Base-by-base conservation (phyloP, 352 stramenopile species). In the Peronospora belbahrii region DNA sequence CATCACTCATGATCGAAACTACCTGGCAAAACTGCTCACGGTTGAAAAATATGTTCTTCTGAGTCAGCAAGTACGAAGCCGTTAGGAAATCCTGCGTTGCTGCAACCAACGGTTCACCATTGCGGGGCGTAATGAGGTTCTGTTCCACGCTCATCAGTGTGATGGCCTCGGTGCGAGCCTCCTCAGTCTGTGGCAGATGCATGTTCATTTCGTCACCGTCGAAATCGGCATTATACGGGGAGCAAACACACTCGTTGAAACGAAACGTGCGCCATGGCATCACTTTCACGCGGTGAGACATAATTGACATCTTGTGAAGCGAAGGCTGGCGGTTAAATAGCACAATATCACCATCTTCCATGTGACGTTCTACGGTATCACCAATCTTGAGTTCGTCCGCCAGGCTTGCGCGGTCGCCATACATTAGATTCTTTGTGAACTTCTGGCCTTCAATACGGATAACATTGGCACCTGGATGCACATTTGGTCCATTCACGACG, bases 131-230 rank as follows among this genome's bases (percentile, higher is more conserved):
- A 22, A 98, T 96, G 28, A 99, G 59, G 62, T 99, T 99, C 47
- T 98, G 73, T 50, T 96, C 84, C 30, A 99, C 96, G n/a, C 88
- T 88, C 95, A 99, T 99, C 6, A 99, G 73, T 40, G 91, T 83
- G 47, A 88, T 89, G 0, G 97, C 97, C 62, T 99, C 97, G 4
- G 95, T 88, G 24, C 95, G 80, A 14, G 97, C 97, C 53, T 99
- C 96, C 56, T 99, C 96, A 0, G 96, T 99, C 70, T 99, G 97
- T 17, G 97, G 97, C 15, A 99, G 64, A 62, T 96, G 86, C 85
- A 99, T 97, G 68, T 99, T 99, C 96, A 99, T 99, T 62, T 99
- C 96, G 56, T 99, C 96, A 47, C 96, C 96, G 69, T 99, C 96
- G 59, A 99, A 99, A 69, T 99, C 97, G 27, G 96, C 96, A 40